phyloP scores from a whole-genome alignment of 2,329 filamentous ascomycete species.

The Xylariaceae sp. region DNA sequence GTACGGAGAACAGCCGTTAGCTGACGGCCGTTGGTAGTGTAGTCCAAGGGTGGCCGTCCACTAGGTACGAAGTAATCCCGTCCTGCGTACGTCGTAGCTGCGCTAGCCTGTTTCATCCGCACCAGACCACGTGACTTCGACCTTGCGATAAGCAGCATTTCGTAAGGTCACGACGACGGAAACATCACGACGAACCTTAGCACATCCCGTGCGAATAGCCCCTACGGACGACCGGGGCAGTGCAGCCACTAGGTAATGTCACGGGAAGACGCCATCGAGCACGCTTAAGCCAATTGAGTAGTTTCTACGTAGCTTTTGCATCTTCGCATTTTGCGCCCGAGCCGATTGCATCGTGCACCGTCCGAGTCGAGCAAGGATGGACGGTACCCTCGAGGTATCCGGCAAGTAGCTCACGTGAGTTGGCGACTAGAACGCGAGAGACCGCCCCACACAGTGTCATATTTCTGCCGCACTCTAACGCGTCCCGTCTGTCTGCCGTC shows the following conservation, averaged over 20 bases:
- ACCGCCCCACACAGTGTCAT: constrained; percentile 22
- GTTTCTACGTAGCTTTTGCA: not conserved
- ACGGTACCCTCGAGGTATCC: not conserved
- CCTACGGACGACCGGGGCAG: not conserved
- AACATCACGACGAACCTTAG: too few species aligned
- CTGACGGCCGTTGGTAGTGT: too few species aligned
- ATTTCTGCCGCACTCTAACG: constrained; percentile 1
- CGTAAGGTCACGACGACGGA: too few species aligned
- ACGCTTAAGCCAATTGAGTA: not conserved
- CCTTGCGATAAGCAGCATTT: too few species aligned
- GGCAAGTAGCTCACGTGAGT: constrained; percentile 27
- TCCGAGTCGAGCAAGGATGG: not conserved
- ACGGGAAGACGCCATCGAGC: not conserved
- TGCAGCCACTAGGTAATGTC: not conserved
- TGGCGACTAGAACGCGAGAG: constrained; percentile 26
- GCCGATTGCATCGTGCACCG: not conserved
- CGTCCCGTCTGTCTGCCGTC: not conserved
- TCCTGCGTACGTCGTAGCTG: too few species aligned
- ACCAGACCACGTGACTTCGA: not conserved
- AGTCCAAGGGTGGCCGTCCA: too few species aligned
- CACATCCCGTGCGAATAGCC: too few species aligned
- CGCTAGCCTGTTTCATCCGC: not conserved
- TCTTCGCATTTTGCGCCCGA: not conserved
- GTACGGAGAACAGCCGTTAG: not conserved
- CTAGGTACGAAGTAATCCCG: too few species aligned